phyloP scores from a whole-genome alignment of 2,329 filamentous ascomycete species.

The Penicillium rolfsii region DNA sequence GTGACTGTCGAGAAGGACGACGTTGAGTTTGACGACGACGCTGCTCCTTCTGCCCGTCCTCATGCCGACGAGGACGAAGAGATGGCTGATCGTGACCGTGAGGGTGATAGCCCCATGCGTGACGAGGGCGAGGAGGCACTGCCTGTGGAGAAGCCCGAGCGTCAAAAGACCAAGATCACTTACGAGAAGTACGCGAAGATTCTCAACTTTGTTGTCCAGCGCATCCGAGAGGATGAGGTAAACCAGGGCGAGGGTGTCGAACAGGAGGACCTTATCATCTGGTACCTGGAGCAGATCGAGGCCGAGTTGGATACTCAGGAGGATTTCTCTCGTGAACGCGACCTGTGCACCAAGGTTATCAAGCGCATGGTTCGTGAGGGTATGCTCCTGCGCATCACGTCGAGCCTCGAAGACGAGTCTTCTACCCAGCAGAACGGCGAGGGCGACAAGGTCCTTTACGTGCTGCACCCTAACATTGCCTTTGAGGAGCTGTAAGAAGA shows the following conservation, averaged over 20 bases:
- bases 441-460: conserved; percentile 69
- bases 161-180: conserved; percentile 81
- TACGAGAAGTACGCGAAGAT: conserved; percentile 95
- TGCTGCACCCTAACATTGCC: conserved; percentile 91
- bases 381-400: conserved; percentile 65
- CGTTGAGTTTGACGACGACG: conserved; percentile 85
- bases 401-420: conserved; percentile 81
- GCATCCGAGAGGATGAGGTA: conserved; percentile 80
- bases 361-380: conserved; percentile 91
- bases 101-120: conserved; percentile 59
- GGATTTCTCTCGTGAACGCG: conserved; percentile 74
- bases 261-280: conserved; percentile 76
- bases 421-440: conserved; percentile 47
- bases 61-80: conserved; percentile 54
- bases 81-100: conserved; percentile 51
- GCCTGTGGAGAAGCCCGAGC: conserved; percentile 41
- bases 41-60: conserved; percentile 40
- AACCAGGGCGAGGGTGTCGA: conserved; percentile 79
- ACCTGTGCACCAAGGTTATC: conserved; percentile 78
- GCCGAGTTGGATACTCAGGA: conserved; percentile 78
- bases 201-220: conserved; percentile 79
- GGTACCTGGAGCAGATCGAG: conserved; percentile 93
- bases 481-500: conserved; percentile 63
- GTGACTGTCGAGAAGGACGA: conserved; percentile 98
- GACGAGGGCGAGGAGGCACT: conserved; percentile 54